These are phyloP conservation scores for Fistulifera solaris DNA, from an alignment of 108 stramenopile genomes.

Conservation along the genomic window DNA sequence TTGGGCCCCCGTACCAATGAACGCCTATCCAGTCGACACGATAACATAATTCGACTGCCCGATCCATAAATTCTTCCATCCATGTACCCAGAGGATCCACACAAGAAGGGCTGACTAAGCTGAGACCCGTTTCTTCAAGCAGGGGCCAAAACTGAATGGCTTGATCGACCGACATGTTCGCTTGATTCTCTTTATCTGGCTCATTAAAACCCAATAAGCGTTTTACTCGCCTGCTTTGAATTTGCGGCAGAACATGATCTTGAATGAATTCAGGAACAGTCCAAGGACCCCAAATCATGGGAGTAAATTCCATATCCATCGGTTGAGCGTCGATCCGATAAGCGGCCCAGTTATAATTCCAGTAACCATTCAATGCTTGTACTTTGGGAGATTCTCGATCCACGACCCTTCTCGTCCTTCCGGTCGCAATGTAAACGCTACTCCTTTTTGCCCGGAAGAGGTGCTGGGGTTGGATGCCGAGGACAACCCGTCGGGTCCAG, in stretches of 20 bases:
- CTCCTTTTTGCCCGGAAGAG: slow-evolving; percentile 19
- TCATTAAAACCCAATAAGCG: slow-evolving; percentile 21
- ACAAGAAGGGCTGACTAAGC: slow-evolving; percentile 19
- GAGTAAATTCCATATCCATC: slow-evolving; percentile 12
- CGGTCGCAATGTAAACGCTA: slow-evolving; percentile 11
- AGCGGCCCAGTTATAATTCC: slow-evolving; percentile 12
- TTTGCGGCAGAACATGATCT: neutral
- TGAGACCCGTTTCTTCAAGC: neutral
- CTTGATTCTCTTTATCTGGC: slow-evolving; percentile 13
- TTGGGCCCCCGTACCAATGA: slow-evolving; percentile 18
- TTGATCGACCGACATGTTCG: slow-evolving; percentile 11
- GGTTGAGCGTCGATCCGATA: slow-evolving; percentile 5
- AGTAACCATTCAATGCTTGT: slow-evolving; percentile 10
- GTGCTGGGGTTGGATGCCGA: neutral
- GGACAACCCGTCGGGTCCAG: slow-evolving; percentile 1
- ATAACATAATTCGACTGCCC: neutral
- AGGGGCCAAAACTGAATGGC: slow-evolving; percentile 16
- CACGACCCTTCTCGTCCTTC: slow-evolving; percentile 9
- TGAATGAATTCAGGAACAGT: neutral
- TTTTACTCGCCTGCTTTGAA: neutral
- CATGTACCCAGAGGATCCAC: slow-evolving; percentile 8
- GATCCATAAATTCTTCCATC: slow-evolving; percentile 15
- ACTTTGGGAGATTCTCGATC: slow-evolving; percentile 17
- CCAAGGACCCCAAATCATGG: slow-evolving; percentile 22
- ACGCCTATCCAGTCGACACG: slow-evolving; percentile 21